phyloP scores from a whole-genome alignment of 2,329 filamentous ascomycete species.

The Ceratocystiopsis brevicomis region DNA sequence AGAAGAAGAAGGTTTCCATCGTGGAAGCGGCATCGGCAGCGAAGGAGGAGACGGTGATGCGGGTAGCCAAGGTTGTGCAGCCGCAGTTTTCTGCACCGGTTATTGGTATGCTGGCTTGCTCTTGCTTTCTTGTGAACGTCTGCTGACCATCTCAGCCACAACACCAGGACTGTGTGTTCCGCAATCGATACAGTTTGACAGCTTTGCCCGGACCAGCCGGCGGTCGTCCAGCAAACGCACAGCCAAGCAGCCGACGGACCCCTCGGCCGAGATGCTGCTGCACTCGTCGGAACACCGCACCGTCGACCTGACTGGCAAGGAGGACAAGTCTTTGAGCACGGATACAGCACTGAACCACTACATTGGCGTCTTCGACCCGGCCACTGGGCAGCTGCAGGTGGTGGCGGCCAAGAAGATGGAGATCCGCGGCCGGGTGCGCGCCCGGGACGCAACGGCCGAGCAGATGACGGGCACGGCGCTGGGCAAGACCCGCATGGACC shows the following conservation, averaged over 20 bases:
- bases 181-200: constrained; percentile 23
- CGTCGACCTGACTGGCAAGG: constrained; percentile 40
- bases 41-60: constrained; percentile 12
- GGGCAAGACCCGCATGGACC: constrained; percentile 37
- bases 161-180: constrained; percentile 22
- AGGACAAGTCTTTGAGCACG: constrained; percentile 24
- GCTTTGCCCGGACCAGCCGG: constrained; percentile 27
- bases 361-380: constrained; percentile 43
- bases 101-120: constrained; percentile 12
- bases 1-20: constrained; percentile 34
- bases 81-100: constrained; percentile 29
- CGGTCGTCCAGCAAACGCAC: constrained; percentile 13
- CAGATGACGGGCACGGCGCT: constrained; percentile 20
- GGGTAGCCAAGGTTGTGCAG: constrained; percentile 26
- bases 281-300: constrained; percentile 37
- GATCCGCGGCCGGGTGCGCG: constrained; percentile 35
- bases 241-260: constrained; percentile 14
- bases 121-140: not conserved
- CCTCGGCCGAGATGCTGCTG: constrained; percentile 29
- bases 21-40: constrained; percentile 15
- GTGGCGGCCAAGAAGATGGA: constrained; percentile 47
- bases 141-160: constrained; percentile 16
- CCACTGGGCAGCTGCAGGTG: constrained; percentile 38
- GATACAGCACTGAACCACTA: constrained; percentile 39
- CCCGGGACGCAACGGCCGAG: constrained; percentile 31